Evolutionary conservation across 2,329 filamentous ascomycete genomes (phyloP).

Genomic region (Lecanicillium sp.): DNA sequence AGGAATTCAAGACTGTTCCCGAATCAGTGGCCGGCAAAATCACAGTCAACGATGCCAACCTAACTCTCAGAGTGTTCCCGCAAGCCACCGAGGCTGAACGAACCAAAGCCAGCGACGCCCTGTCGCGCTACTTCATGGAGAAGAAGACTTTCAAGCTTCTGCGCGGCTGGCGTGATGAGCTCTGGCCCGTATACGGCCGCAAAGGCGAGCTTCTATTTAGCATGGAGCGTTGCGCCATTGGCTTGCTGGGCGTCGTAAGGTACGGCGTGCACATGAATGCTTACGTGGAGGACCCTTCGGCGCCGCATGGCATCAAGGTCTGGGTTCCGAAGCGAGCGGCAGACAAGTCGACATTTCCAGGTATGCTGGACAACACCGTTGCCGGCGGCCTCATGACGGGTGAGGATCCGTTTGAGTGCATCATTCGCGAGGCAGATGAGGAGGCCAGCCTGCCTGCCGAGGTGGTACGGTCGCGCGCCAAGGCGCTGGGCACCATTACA

Average conservation of each 20-base stretch:
- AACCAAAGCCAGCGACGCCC: constrained; percentile 45
- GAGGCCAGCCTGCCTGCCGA: constrained; percentile 74
- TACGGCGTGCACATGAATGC: constrained; percentile 80
- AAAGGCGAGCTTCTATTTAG: constrained; percentile 58
- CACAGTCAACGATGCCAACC: constrained; percentile 48
- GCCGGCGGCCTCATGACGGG: constrained; percentile 71
- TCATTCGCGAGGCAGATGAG: constrained; percentile 81
- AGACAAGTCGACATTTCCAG: constrained; percentile 77
- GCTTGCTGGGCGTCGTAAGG: constrained; percentile 66
- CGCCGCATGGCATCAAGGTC: constrained; percentile 56
- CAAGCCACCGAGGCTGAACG: constrained; percentile 54
- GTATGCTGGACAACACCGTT: constrained; percentile 94
- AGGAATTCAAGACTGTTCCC: constrained; percentile 40
- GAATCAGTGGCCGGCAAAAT: constrained; percentile 51
- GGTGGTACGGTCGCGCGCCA: constrained; percentile 54
- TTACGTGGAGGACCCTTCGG: constrained; percentile 43
- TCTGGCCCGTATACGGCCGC: constrained; percentile 68
- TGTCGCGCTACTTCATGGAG: constrained; percentile 61
- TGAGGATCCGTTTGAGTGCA: constrained; percentile 71
- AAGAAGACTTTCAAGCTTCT: constrained; percentile 67
- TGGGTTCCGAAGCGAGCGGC: constrained; percentile 76
- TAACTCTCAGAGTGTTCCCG: constrained; percentile 57
- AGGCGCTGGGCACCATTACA: constrained; percentile 62
- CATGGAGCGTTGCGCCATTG: constrained; percentile 68
- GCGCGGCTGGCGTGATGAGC: constrained; percentile 70